These are phyloP conservation scores for Ganoderma multipileum DNA, from an alignment of 1,284 basidiomycete genomes.

Conservation along the genomic window DNA sequence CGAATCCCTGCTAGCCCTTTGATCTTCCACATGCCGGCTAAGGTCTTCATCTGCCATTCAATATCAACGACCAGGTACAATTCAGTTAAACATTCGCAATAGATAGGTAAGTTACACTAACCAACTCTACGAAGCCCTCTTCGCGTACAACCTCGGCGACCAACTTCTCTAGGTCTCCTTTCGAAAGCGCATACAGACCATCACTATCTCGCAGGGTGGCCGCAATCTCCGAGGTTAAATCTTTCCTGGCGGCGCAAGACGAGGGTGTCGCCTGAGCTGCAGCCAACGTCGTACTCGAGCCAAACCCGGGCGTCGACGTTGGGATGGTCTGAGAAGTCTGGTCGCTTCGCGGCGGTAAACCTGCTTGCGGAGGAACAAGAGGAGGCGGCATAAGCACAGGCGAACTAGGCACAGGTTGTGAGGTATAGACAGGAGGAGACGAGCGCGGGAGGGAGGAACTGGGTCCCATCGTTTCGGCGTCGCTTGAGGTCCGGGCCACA, in stretches of 20 bases:
- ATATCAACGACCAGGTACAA: background rate
- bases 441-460: constrained; percentile 28
- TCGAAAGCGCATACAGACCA: constrained; percentile 36
- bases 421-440: constrained; percentile 9
- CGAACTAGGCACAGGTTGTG: constrained; percentile 7
- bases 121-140: constrained; percentile 42
- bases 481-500: constrained; percentile 15
- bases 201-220: constrained; percentile 27
- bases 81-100: background rate
- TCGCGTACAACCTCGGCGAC: constrained; percentile 42
- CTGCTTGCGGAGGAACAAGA: constrained; percentile 19
- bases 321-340: constrained; percentile 8
- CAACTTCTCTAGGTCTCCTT: constrained; percentile 40
- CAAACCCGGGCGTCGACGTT: constrained; percentile 1
- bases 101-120: constrained; percentile 14
- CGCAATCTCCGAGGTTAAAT: constrained; percentile 5
- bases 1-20: constrained; percentile 24
- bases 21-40: constrained; percentile 32
- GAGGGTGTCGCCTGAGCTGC: background rate
- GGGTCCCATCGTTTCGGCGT: constrained; percentile 11
- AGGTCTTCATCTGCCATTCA: constrained; percentile 20
- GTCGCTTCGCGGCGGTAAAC: constrained; percentile 6
- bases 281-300: background rate
- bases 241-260: background rate
- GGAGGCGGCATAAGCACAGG: constrained; percentile 31